phyloP scores from a whole-genome alignment of 2,329 filamentous ascomycete species.

The Cladorrhinum sp. region DNA sequence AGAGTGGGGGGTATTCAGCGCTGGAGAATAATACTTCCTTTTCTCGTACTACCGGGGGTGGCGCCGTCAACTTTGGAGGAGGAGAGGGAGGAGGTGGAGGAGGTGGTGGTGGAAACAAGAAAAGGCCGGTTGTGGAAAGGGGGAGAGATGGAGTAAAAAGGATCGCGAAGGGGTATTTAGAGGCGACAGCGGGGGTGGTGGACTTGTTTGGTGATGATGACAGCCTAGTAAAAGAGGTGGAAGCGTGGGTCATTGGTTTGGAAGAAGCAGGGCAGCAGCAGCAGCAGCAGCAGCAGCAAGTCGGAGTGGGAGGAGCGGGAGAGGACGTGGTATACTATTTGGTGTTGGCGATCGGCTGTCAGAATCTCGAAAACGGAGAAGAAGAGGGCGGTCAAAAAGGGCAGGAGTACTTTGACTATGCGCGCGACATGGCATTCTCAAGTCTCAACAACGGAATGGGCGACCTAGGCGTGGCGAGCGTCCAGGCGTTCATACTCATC shows the following conservation, averaged over 20 bases:
- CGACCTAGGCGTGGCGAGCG: slow-evolving; percentile 47
- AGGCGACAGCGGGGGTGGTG: neutral
- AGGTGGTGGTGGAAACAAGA: neutral
- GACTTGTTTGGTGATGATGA: neutral
- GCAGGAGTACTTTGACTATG: slow-evolving; percentile 49
- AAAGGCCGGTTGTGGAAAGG: neutral
- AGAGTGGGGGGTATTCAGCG: slow-evolving; percentile 49
- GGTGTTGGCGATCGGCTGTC: slow-evolving; percentile 49
- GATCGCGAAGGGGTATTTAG: neutral
- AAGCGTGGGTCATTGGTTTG: neutral
- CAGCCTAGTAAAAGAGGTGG: neutral
- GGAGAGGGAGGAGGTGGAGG: no score
- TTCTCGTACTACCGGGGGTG: neutral
- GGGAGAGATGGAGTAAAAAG: neutral
- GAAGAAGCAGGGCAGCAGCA: no score
- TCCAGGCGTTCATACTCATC: slow-evolving; percentile 50
- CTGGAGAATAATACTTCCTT: slow-evolving; percentile 42
- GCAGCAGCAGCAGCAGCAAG: no score
- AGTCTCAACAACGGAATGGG: slow-evolving; percentile 37
- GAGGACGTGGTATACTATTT: slow-evolving; percentile 44
- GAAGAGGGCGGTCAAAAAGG: slow-evolving; percentile 27
- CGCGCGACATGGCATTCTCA: slow-evolving; percentile 44
- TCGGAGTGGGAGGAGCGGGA: neutral
- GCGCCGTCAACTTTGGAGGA: no score
- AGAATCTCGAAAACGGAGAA: slow-evolving; percentile 39